Evolutionary conservation across 768 basidiomycete genomes (phyloP).

Genomic region (Crepidotus variabilis): DNA sequence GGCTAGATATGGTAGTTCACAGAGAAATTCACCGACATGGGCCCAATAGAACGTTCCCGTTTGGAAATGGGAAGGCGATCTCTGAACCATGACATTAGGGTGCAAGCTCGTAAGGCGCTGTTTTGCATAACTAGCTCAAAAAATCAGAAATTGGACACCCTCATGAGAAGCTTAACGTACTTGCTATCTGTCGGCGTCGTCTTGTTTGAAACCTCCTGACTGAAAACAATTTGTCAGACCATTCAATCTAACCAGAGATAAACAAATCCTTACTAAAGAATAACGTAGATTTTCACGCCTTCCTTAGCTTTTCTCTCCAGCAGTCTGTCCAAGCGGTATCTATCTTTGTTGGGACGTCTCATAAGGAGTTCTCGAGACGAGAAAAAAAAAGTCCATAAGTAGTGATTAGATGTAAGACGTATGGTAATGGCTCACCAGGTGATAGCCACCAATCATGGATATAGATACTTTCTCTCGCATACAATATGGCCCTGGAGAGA

Average conservation of each 20-base stretch:
- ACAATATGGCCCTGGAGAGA: slow-evolving; percentile 81
- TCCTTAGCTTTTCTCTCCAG: slow-evolving; percentile 90
- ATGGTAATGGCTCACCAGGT: slow-evolving; percentile 49
- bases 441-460: slow-evolving; percentile 99
- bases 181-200: slow-evolving; percentile 95
- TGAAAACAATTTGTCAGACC: slow-evolving; percentile 22
- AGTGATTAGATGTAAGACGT: background rate
- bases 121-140: slow-evolving; percentile 69
- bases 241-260: background rate
- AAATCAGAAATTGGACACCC: background rate
- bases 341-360: slow-evolving; percentile 78
- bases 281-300: slow-evolving; percentile 94
- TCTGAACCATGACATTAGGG: slow-evolving; percentile 92
- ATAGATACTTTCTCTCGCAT: slow-evolving; percentile 86
- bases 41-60: slow-evolving; percentile 99
- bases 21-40: slow-evolving; percentile 56
- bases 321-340: slow-evolving; percentile 83
- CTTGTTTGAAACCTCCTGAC: slow-evolving; percentile 92
- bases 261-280: slow-evolving; percentile 70
- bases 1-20: background rate
- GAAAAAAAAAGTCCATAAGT: slow-evolving; percentile 4
- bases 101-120: slow-evolving; percentile 75
- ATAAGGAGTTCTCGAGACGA: slow-evolving; percentile 63
- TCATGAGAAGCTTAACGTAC: slow-evolving; percentile 35
- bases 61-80: slow-evolving; percentile 96